Conservation (phyloP, 2,329 filamentous ascomycete genomes). For the Curvularia spicifera region DNA sequence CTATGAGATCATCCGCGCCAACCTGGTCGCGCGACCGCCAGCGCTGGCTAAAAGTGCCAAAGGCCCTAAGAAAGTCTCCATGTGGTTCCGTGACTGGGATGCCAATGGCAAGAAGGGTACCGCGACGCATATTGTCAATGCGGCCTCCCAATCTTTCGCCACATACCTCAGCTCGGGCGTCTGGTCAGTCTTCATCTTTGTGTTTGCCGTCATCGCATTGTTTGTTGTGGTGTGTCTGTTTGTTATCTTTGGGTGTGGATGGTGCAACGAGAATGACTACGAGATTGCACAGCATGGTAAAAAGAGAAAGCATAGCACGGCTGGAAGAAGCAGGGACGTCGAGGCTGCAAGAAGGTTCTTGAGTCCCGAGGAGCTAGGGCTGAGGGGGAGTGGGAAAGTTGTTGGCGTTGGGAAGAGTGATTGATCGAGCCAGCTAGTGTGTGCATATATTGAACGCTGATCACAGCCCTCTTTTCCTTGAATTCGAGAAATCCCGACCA, state of each 20-base stretch:
- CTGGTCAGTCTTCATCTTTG: constrained; percentile 35
- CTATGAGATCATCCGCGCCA: constrained; percentile 37
- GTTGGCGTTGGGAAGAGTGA: constrained; percentile 46
- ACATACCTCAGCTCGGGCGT: constrained; percentile 32
- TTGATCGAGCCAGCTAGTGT: constrained; percentile 16
- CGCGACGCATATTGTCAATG: constrained; percentile 26
- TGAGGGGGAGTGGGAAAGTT: constrained; percentile 34
- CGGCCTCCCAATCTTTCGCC: constrained; percentile 17
- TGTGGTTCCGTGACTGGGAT: constrained; percentile 44
- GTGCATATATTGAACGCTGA: neutral
- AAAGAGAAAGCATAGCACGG: constrained; percentile 20
- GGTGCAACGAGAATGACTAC: constrained; percentile 37
- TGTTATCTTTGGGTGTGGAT: constrained; percentile 36
- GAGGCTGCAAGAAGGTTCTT: constrained; percentile 33
- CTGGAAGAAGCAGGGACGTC: constrained; percentile 25
- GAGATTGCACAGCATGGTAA: constrained; percentile 38
- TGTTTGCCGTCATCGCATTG: constrained; percentile 30
- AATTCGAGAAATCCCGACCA: neutral
- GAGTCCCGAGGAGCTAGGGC: constrained; percentile 38
- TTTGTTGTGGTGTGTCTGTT: constrained; percentile 37
- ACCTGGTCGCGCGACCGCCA: constrained; percentile 20
- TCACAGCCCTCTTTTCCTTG: neutral
- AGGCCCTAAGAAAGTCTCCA: constrained; percentile 13
- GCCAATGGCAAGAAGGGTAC: constrained; percentile 39
- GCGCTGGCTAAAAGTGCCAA: neutral